Evolutionary conservation across 106 monocot species (phyloP).

Genomic region (Chionographis japonica): DNA sequence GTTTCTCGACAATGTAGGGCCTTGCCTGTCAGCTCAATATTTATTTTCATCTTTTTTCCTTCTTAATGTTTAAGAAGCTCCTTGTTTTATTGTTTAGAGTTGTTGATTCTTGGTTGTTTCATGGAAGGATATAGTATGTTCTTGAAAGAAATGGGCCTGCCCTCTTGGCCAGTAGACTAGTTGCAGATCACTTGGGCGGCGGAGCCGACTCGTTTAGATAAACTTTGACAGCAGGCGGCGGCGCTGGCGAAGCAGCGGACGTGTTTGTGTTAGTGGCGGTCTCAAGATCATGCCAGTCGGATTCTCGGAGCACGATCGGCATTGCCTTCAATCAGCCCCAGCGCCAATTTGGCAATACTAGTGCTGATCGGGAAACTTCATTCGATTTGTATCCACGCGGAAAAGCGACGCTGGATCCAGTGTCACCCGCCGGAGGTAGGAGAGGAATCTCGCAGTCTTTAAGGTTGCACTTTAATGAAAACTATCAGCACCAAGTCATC

Average conservation of each 20-base stretch:
- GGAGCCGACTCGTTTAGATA: neutral
- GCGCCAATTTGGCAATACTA: constrained; percentile 4
- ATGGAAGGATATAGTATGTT: neutral
- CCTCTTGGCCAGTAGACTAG: neutral
- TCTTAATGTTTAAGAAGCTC: neutral
- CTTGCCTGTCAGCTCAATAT: constrained; percentile 4
- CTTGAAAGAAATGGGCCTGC: neutral
- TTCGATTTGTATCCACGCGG: too few species aligned
- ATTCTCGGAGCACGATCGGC: neutral
- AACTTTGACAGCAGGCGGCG: too few species aligned
- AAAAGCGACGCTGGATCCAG: constrained; percentile 1
- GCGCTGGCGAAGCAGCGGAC: too few species aligned
- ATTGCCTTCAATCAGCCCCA: neutral
- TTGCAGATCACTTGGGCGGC: neutral
- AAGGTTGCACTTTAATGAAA: neutral
- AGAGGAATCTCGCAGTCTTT: neutral
- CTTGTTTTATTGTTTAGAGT: neutral
- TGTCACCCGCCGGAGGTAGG: neutral
- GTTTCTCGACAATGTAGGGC: constrained; percentile 5
- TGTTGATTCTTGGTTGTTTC: neutral
- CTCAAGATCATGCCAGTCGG: constrained; percentile 14
- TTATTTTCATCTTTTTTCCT: neutral
- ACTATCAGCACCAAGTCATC: neutral
- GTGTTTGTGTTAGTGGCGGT: neutral
- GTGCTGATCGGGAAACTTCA: too few species aligned